phyloP scores from a whole-genome alignment of 1,284 basidiomycete species.

The Pholiota adiposa region DNA sequence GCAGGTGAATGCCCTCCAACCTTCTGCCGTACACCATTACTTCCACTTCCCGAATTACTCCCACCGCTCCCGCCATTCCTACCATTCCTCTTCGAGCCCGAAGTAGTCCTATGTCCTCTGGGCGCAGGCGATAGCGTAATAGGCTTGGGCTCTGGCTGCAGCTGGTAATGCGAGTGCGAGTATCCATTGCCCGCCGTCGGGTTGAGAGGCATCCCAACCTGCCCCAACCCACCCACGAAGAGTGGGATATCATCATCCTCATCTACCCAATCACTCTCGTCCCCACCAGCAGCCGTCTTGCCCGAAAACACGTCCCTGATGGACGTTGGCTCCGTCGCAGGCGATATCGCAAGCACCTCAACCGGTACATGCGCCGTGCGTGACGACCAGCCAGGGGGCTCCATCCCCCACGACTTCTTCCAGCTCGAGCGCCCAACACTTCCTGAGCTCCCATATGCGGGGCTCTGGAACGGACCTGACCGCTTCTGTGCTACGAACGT shows the following conservation, averaged over 20 bases:
- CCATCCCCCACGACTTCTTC: constrained; percentile 86
- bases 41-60: constrained; percentile 14
- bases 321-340: constrained; percentile 53
- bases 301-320: constrained; percentile 81
- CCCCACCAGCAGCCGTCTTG: constrained; percentile 59
- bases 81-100: constrained; percentile 16
- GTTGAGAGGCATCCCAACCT: constrained; percentile 54
- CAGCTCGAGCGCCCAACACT: constrained; percentile 74
- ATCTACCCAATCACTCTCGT: constrained; percentile 85
- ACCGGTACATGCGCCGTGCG: constrained; percentile 70
- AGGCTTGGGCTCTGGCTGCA: constrained; percentile 20
- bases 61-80: constrained; percentile 16
- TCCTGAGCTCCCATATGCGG: constrained; percentile 41
- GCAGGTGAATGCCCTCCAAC: constrained; percentile 57
- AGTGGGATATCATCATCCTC: constrained; percentile 77
- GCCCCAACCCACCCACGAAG: constrained; percentile 81
- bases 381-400: constrained; percentile 82
- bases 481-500: constrained; percentile 80
- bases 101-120: constrained; percentile 23
- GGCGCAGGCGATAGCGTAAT: constrained; percentile 49
- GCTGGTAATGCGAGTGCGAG: constrained; percentile 10
- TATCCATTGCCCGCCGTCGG: constrained; percentile 15
- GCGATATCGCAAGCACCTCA: constrained; percentile 71
- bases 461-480: constrained; percentile 65
- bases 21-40: constrained; percentile 35